Conservation (phyloP, 169 alveolate genomes). For the Eimeria sp. region DNA sequence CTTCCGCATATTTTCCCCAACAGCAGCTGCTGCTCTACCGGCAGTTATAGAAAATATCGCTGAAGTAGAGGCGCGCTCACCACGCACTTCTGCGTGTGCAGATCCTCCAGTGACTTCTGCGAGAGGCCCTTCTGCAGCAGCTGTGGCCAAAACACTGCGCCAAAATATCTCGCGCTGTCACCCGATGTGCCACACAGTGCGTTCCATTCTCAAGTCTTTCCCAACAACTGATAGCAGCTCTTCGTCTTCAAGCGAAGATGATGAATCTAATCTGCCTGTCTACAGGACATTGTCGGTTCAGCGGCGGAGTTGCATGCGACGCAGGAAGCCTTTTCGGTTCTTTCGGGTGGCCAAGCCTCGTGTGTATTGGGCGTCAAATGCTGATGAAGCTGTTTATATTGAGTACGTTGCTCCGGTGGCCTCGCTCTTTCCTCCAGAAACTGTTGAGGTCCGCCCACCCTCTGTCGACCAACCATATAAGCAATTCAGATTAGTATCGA, state of each 20-base stretch:
- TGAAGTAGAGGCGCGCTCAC: not conserved
- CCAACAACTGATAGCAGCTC: not conserved
- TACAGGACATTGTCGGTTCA: conserved; percentile 27
- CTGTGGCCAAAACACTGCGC: not conserved
- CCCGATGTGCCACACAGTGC: conserved; percentile 4
- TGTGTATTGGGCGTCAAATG: conserved; percentile 18
- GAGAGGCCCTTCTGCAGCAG: not conserved
- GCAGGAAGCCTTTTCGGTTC: not conserved
- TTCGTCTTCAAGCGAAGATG: conserved; percentile 39
- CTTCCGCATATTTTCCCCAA: conserved; percentile 1
- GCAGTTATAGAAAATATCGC: not conserved
- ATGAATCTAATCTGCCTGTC: not conserved
- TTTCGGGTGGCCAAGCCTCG: not conserved
- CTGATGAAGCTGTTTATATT: conserved; percentile 17
- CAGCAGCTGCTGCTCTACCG: not conserved
- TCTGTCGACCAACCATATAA: not conserved
- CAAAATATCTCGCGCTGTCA: not conserved
- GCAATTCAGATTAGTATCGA: not conserved
- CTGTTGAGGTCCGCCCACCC: conserved; percentile 12
- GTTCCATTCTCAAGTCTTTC: not conserved
- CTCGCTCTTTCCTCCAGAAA: conserved; percentile 31
- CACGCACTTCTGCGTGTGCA: not conserved
- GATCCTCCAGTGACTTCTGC: not conserved
- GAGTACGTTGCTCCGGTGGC: conserved; percentile 22
- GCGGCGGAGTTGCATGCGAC: conserved; percentile 33